phyloP scores from a whole-genome alignment of 805 yeast species.

The Metschnikowia lochheadii region DNA sequence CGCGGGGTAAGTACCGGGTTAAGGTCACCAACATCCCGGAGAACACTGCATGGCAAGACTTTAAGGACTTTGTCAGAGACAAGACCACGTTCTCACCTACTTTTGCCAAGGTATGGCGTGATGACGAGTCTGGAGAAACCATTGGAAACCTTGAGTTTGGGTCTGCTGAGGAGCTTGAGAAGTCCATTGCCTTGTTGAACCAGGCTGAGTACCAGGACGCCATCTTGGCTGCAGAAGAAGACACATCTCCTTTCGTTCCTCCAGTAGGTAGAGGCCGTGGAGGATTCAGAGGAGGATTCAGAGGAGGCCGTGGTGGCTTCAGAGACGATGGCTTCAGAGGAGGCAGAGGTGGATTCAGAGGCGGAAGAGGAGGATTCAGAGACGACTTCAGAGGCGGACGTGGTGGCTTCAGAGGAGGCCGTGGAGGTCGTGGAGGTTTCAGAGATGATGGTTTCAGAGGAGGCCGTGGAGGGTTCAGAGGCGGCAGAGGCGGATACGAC shows the following conservation, averaged over 20 bases:
- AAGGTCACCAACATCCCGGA: conserved; percentile 68
- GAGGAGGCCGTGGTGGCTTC: conserved; percentile 40
- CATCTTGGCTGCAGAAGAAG: conserved; percentile 72
- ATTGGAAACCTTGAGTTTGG: conserved; percentile 53
- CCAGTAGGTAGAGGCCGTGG: conserved; percentile 42
- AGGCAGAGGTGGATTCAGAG: conserved; percentile 39
- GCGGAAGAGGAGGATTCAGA: conserved; percentile 44
- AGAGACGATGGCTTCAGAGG: conserved; percentile 23
- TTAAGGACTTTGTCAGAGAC: conserved; percentile 85
- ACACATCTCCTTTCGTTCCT: conserved; percentile 56
- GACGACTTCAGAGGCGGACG: conserved; percentile 22
- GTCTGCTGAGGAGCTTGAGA: conserved; percentile 68
- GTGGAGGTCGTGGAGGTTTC: conserved; percentile 15
- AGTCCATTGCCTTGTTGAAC: conserved; percentile 71
- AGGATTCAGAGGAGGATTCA: conserved; percentile 43
- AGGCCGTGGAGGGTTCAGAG: conserved; percentile 39
- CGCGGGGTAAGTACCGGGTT: conserved; percentile 72
- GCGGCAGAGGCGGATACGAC: conserved; percentile 43
- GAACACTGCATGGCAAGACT: conserved; percentile 80
- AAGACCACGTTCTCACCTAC: conserved; percentile 62
- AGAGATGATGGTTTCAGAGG: conserved; percentile 28
- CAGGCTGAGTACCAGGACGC: conserved; percentile 68
- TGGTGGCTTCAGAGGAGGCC: conserved; percentile 37
- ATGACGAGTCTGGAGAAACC: conserved; percentile 43
- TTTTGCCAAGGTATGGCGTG: conserved; percentile 51